Evolutionary conservation across 345 rosid genomes (phyloP).

Genomic region (Eucalyptus viminalis): DNA sequence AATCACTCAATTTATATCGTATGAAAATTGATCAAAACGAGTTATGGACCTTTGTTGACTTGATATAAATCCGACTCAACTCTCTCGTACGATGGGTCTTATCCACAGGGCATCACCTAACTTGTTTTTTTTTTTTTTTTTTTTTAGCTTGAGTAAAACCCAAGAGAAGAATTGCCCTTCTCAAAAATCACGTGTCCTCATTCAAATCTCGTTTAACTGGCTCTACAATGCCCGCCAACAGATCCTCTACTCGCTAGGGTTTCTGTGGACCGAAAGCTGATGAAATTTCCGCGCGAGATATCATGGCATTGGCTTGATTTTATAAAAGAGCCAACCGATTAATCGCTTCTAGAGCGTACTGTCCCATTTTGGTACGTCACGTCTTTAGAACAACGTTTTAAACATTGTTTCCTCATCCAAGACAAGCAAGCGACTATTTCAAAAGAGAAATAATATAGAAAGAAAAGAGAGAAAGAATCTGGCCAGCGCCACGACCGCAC

Average conservation of each 20-base stretch:
- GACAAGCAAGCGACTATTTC: not conserved
- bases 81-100: too few species aligned
- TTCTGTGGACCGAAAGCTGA: not conserved
- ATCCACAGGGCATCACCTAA: not conserved
- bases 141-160: not conserved
- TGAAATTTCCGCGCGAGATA: not conserved
- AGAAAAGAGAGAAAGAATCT: not conserved
- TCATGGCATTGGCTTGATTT: not conserved
- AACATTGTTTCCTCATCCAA: not conserved
- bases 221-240: not conserved
- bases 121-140: not conserved
- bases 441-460: not conserved
- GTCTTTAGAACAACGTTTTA: not conserved
- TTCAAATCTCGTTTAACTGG: not conserved
- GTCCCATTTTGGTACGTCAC: not conserved
- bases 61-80: accelerated
- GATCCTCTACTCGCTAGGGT: not conserved
- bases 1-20: accelerated
- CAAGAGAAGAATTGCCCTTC: not conserved
- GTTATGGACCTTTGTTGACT: too few species aligned
- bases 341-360: not conserved
- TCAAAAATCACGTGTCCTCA: not conserved
- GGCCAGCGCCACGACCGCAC: not conserved
- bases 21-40: not conserved
- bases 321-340: not conserved